A percentile compares a stretch with the other conserved stretches of the same genome.
Conservation (phyloP, 495 filamentous ascomycete genomes). For the Hypoxylon crocopeplum region DNA sequence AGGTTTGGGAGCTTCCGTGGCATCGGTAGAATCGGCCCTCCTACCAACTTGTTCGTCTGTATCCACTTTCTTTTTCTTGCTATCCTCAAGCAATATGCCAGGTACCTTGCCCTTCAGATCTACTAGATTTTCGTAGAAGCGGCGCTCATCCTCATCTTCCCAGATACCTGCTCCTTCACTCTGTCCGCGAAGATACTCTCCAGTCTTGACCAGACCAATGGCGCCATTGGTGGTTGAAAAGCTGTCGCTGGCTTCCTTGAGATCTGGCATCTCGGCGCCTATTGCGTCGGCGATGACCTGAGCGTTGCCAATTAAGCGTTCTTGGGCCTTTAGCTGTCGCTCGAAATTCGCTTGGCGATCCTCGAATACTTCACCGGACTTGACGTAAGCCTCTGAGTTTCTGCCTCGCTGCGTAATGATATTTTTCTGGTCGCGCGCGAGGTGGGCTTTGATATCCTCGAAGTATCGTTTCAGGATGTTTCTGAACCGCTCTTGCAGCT, state of each 20-base stretch:
- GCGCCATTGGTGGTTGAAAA: constrained; percentile 69
- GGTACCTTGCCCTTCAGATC: constrained; percentile 97
- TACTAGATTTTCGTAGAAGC: constrained; percentile 96
- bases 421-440: constrained; percentile 87
- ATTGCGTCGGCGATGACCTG: constrained; percentile 89
- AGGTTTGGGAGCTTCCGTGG: constrained; percentile 59
- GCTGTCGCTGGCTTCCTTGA: constrained; percentile 79
- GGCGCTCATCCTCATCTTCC: constrained; percentile 97
- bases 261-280: constrained; percentile 91
- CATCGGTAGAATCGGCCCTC: constrained; percentile 55
- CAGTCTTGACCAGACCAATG: constrained; percentile 92
- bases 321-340: constrained; percentile 87
- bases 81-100: constrained; percentile 88
- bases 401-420: constrained; percentile 83
- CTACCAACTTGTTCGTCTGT: constrained; percentile 71
- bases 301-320: constrained; percentile 88
- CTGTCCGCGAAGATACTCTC: constrained; percentile 89
- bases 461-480: constrained; percentile 90
- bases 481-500: constrained; percentile 84
- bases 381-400: constrained; percentile 98
- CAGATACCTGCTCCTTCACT: constrained; percentile 95
- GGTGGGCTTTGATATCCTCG: constrained; percentile 89
- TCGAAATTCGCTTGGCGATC: constrained; percentile 96
- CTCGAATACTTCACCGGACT: constrained; percentile 98
- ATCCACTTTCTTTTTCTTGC: constrained; percentile 89